phyloP scores from a whole-genome alignment of 1,284 basidiomycete genomes.

The Tetrapyrgos nigripes region DNA sequence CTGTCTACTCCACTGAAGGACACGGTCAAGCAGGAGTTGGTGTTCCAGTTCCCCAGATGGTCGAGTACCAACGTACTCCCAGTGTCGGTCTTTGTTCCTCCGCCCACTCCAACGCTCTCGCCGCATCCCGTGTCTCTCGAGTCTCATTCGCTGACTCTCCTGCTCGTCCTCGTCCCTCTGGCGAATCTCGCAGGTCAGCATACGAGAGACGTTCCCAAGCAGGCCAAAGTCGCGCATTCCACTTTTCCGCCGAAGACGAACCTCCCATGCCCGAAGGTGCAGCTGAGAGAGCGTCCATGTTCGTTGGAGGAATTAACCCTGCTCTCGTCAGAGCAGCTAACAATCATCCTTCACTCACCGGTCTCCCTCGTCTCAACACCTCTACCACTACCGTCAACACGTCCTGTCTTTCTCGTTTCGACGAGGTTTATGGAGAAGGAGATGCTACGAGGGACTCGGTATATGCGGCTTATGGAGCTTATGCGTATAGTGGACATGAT shows the following conservation, averaged over 20 bases:
- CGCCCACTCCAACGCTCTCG: slow-evolving; percentile 29
- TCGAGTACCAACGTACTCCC: too few species aligned
- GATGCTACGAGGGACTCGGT: not conserved
- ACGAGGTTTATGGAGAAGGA: slow-evolving; percentile 1
- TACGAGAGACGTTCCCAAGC: too few species aligned
- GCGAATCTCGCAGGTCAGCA: slow-evolving; percentile 56
- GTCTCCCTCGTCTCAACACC: too few species aligned
- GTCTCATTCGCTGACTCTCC: slow-evolving; percentile 47
- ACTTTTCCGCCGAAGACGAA: slow-evolving; percentile 44
- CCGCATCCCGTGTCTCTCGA: slow-evolving; percentile 53
- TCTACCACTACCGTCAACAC: slow-evolving; percentile 12
- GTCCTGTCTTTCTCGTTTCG: too few species aligned
- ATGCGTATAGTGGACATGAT: too few species aligned
- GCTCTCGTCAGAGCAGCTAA: too few species aligned
- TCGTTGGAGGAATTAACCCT: slow-evolving; percentile 1
- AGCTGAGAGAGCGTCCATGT: slow-evolving; percentile 5
- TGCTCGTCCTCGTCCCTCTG: slow-evolving; percentile 65
- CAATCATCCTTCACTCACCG: too few species aligned
- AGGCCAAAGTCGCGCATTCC: too few species aligned
- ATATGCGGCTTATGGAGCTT: slow-evolving; percentile 42
- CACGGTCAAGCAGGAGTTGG: too few species aligned
- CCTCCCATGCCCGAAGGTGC: slow-evolving; percentile 30
- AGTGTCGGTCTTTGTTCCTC: slow-evolving; percentile 50
- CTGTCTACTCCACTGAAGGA: too few species aligned
- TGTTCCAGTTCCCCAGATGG: too few species aligned